Evolutionary conservation across 116 monocot species (phyloP).

Genomic region (Thalassia testudinum): DNA sequence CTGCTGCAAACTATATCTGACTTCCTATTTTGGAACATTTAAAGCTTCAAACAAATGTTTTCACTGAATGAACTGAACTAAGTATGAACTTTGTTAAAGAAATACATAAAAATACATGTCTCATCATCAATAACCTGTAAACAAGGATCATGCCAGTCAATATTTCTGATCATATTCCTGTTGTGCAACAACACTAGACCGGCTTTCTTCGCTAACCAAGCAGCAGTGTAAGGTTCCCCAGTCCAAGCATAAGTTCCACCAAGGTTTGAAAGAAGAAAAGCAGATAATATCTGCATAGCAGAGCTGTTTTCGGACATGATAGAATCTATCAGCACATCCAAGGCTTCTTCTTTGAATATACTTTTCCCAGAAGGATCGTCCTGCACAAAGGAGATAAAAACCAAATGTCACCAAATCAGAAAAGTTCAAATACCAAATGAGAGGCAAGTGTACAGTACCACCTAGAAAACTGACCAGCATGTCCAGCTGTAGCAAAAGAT

Average conservation of each 20-base stretch:
- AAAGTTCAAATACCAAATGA: not conserved
- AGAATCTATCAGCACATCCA: constrained; percentile 56
- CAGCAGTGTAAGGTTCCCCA: constrained; percentile 75
- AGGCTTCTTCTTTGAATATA: constrained; percentile 73
- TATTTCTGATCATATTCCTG: constrained; percentile 66
- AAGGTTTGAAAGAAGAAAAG: constrained; percentile 74
- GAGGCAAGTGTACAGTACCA: not conserved
- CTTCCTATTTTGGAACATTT: no score
- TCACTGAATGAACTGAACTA: no score
- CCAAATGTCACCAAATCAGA: not conserved
- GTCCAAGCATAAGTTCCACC: constrained; percentile 93
- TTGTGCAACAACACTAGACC: constrained; percentile 41
- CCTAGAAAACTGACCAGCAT: constrained; percentile 50
- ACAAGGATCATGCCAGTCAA: constrained; percentile 89
- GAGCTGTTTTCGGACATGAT: constrained; percentile 42
- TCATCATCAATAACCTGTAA: constrained; percentile 49
- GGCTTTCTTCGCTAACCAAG: constrained; percentile 71
- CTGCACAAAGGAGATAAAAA: constrained; percentile 22
- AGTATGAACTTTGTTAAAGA: no score
- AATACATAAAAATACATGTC: no score
- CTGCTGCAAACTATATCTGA: no score
- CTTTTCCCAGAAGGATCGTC: constrained; percentile 38
- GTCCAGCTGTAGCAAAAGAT: constrained; percentile 77
- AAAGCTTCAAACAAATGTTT: no score
- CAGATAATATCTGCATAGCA: constrained; percentile 35